A percentile compares a stretch with the other conserved stretches of the same genome.
phyloP scores from a whole-genome alignment of 1,284 basidiomycete species.

The Waitea zeae region DNA sequence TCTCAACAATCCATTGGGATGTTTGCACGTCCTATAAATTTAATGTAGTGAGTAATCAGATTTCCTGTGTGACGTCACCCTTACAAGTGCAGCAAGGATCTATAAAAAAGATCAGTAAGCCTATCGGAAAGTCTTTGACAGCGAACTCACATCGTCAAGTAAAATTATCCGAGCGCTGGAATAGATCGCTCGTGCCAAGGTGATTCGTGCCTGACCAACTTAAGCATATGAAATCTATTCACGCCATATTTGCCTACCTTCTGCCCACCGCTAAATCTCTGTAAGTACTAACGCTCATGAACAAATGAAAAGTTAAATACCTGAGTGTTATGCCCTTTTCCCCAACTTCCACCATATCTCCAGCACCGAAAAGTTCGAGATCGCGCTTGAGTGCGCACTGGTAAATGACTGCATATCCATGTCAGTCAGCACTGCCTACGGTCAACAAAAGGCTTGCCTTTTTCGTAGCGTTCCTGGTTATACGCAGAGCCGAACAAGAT shows the following conservation, averaged over 20 bases:
- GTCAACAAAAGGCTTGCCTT: constrained; percentile 6
- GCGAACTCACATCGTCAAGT: constrained; percentile 53
- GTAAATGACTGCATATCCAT: constrained; percentile 14
- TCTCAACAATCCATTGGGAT: constrained; percentile 23
- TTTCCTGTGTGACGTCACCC: not conserved
- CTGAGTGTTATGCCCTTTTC: constrained; percentile 4
- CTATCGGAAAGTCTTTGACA: not conserved
- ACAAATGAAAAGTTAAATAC: not conserved
- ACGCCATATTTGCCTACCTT: constrained; percentile 12
- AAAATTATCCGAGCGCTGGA: constrained; percentile 42
- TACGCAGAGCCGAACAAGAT: constrained; percentile 8
- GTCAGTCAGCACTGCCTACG: constrained; percentile 4
- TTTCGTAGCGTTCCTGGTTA: constrained; percentile 23
- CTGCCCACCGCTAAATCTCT: constrained; percentile 9
- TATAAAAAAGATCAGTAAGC: constrained; percentile 5
- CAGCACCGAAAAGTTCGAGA: constrained; percentile 11
- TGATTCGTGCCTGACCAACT: constrained; percentile 42
- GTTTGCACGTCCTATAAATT: constrained; percentile 3
- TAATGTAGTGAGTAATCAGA: not conserved
- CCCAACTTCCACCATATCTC: constrained; percentile 4
- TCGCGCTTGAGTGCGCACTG: constrained; percentile 19
- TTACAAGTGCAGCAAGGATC: not conserved
- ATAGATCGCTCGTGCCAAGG: constrained; percentile 58
- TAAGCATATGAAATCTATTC: not conserved
- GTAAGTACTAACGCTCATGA: not conserved